Base-by-base conservation (phyloP, 257 asterid species). In the Solanum piurae region DNA sequence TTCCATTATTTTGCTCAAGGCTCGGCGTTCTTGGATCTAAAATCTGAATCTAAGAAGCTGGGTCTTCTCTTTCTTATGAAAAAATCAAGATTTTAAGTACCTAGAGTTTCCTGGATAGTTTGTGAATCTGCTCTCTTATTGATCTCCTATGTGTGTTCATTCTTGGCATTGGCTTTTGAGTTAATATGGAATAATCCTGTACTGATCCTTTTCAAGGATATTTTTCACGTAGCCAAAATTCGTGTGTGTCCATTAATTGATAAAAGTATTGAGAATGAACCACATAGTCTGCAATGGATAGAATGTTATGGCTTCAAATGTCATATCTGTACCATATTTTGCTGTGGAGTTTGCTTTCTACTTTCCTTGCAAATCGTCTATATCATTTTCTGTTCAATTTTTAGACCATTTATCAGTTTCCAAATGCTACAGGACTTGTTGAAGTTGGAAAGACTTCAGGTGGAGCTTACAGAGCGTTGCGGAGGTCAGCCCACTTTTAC, bases 401-500 rank as follows among this genome's bases (percentile, higher is more conserved):
- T 73, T 86, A 42, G 88, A 71, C 64, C 55, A 46, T 71, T 68
- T 86, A 49, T 42, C 66, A 29, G 33, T 27, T 12, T 6, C 74
- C 84, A 86, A 84, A 44, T 84, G 89, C 87, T 91, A 88, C 93
- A 97, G 99, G 98, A 91, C 88, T 92, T 95, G 69, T 88, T 94
- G 89, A 95, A 94, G 89, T 90, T 97, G 93, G 98, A 95, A 92
- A 93, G 95, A 88, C 95, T 95, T 71, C 91, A 94, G 36, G 92
- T 83, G 89, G 98, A 97, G 90, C 96, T 95, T 79, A 87, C 62
- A 23, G 80, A 92, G 68, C 95, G 98, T 62, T 94, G 72, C 72
- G 98, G 98, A 49, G 87, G 88, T 86, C 89, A 90, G 91, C 98
- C 98, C 52, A 90, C 98, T 42, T 86, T 92, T 89, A 71, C 93